Base-by-base conservation (phyloP, 495 filamentous ascomycete species). In the Immersiella caudata region DNA sequence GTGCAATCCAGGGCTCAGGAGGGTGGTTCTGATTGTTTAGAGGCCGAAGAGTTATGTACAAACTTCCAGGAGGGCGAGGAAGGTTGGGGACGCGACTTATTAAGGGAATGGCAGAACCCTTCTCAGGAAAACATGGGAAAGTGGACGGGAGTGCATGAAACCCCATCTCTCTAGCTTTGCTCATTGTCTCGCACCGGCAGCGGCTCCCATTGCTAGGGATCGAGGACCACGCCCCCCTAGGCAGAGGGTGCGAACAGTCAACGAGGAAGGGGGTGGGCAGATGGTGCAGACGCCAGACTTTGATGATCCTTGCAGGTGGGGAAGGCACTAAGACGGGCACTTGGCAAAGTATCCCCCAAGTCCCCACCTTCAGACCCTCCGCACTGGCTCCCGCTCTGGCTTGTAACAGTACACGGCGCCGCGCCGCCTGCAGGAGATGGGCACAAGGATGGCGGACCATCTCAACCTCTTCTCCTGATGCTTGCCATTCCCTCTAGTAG, bases 71-170 rank as follows among this genome's bases (percentile, higher is more conserved):
- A 46, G 40, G 16, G 55, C 26, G 40, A 49, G 56, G 57, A 50
- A 52, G 69, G 71, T 35, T 64, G 36, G 63, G 62, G 52, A 50
- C 35, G 35, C 62, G 49, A 51, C 66, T 63, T 66, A 68, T 56
- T 52, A 67, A 65, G 61, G 68, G 64, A 69, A 59, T 60, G 55
- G 40, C 40, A 22, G 65, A 62, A 62, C 63, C 63, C 66, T 64
- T 66, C 65, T 56, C 62, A 54, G 51, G 27, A 60, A 25, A 67
- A 71, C 69, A 73, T 74, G 73, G 69, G 71, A 73, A 74, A 72
- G 64, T 73, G 66, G 62, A 69, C 71, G 67, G 71, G 73, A 69
- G 65, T 66, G 71, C 65, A 67, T 65, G 68, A 75, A 75, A 73
- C 73, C 71, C 73, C 73, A 74, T 74, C 64, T 36, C 66, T 61